Evolutionary conservation across 2,329 filamentous ascomycete genomes (phyloP), one percentile per base, ranked within the genome.

Genomic region (Arthrinium puccinioides): DNA sequence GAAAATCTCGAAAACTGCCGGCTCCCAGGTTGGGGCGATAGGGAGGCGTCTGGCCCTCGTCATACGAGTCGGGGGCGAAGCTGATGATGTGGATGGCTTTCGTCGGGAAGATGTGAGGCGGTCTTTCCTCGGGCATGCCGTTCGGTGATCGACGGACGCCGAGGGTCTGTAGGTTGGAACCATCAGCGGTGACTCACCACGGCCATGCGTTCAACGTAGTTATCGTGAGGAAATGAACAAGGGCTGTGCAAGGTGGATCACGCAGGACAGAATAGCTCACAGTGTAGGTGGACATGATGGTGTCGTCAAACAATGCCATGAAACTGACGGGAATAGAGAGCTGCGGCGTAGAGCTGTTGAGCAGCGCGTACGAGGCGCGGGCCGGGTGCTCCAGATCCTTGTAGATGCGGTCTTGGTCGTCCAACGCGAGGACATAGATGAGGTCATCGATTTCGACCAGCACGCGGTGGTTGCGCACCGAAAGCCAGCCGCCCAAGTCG

Each of bases 241-340:
- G 9, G n/a, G 24, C n/a, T 26, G n/a, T 26, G 24, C 24, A 26
- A 26, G n/a, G 24, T 9, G n/a, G n/a, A 26, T 9, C 24, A 26
- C n/a, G 24, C 24, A 26, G 24, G n/a, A 26, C 9, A n/a, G 24
- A n/a, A n/a, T n/a, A n/a, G 9, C n/a, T 26, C 9, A 9, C n/a
- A 2, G 61, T 63, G 41, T 61, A 69, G 4, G 64, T 69, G 19
- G 55, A 58, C 60, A 69, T 65, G 36, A 70, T 60, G 25, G 62
- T 63, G 48, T 70, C 66, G 34, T 69, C 64, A 35, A 58, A 68
- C 8, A 69, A 37, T 0, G 52, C 58, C 66, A 70, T 69, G 47
- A 66, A 69, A 41, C 61, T 66, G 19, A 69, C 60, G 0, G 66
- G 66, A 1, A 63, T 59, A 0, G 57, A 27, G 13, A 36, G 33